Evolutionary conservation across 2,329 filamentous ascomycete species (phyloP).

Genomic region (Arthrobotrys pseudoclavata): DNA sequence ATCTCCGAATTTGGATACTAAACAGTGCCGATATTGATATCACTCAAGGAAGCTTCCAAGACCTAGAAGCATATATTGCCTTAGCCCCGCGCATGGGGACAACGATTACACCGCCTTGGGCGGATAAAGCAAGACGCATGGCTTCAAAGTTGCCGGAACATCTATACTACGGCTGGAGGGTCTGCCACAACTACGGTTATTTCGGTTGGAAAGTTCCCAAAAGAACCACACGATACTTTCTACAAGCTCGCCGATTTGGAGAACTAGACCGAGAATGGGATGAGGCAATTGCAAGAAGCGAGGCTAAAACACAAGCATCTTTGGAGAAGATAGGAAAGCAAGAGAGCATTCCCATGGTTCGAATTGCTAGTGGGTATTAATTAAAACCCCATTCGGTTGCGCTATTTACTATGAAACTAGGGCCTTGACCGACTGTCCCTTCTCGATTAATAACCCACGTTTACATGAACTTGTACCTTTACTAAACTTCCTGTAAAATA

Average conservation of each 20-base stretch:
- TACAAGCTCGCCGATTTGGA: slow-evolving; percentile 42
- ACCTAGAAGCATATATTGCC: slow-evolving; percentile 11
- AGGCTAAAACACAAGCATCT: slow-evolving; percentile 35
- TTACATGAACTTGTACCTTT: too few relatives aligned
- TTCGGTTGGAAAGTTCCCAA: slow-evolving; percentile 47
- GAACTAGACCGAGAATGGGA: slow-evolving; percentile 54
- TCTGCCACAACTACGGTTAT: slow-evolving; percentile 58
- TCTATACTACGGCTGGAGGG: slow-evolving; percentile 54
- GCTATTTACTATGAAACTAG: background rate
- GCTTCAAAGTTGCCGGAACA: slow-evolving; percentile 42
- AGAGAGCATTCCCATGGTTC: slow-evolving; percentile 36
- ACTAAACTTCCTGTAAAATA: too few relatives aligned
- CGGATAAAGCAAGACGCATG: slow-evolving; percentile 9
- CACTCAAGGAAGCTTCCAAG: slow-evolving; percentile 7
- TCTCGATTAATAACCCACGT: too few relatives aligned
- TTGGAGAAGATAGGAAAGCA: slow-evolving; percentile 40
- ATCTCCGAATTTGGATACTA: slow-evolving; percentile 39
- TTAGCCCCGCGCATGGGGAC: background rate
- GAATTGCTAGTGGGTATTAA: slow-evolving; percentile 44
- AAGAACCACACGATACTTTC: slow-evolving; percentile 26
- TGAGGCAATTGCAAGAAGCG: slow-evolving; percentile 43
- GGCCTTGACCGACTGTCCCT: background rate
- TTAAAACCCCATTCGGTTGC: background rate
- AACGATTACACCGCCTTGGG: slow-evolving; percentile 34
- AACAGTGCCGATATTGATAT: slow-evolving; percentile 54